phyloP scores from a whole-genome alignment of 768 basidiomycete genomes.

The Pisolithus albus region DNA sequence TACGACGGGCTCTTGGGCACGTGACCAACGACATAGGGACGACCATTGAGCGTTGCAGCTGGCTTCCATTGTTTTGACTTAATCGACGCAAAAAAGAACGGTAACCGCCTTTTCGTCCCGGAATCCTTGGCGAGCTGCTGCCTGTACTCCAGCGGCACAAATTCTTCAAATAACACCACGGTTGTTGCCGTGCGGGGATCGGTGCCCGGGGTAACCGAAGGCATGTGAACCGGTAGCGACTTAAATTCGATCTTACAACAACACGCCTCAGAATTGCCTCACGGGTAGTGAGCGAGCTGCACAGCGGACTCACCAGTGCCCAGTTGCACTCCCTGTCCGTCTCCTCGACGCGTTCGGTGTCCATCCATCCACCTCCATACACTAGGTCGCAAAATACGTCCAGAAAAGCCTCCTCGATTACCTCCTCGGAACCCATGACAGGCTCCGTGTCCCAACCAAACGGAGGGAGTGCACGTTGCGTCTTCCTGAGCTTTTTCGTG shows the following conservation, averaged over 20 bases:
- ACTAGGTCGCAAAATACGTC: constrained; percentile 80
- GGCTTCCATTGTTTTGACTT: constrained; percentile 63
- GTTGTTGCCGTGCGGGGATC: constrained; percentile 72
- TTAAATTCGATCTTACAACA: constrained; percentile 75
- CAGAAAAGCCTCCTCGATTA: constrained; percentile 86
- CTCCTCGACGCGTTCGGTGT: constrained; percentile 64
- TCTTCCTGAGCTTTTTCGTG: constrained; percentile 74
- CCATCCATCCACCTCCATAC: constrained; percentile 83
- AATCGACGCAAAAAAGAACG: constrained; percentile 55
- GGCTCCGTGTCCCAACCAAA: constrained; percentile 95
- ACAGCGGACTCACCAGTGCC: constrained; percentile 62
- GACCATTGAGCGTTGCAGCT: constrained; percentile 74
- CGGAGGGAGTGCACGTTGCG: constrained; percentile 60
- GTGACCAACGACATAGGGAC: constrained; percentile 61
- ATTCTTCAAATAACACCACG: constrained; percentile 87
- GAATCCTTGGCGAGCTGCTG: constrained; percentile 59
- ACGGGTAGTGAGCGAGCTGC: not conserved
- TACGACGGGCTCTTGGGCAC: constrained; percentile 46
- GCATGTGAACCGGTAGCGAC: constrained; percentile 46
- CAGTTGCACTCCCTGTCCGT: constrained; percentile 83
- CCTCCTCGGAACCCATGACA: constrained; percentile 66
- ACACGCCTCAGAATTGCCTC: constrained; percentile 2
- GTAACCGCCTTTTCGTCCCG: constrained; percentile 53
- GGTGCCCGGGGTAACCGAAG: constrained; percentile 12
- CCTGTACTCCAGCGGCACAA: constrained; percentile 83